Percentiles rank a stretch among this genome's conserved stretches.
Evolutionary conservation across 257 asterid genomes (phyloP).

Genomic region (Gentiana macrophylla): DNA sequence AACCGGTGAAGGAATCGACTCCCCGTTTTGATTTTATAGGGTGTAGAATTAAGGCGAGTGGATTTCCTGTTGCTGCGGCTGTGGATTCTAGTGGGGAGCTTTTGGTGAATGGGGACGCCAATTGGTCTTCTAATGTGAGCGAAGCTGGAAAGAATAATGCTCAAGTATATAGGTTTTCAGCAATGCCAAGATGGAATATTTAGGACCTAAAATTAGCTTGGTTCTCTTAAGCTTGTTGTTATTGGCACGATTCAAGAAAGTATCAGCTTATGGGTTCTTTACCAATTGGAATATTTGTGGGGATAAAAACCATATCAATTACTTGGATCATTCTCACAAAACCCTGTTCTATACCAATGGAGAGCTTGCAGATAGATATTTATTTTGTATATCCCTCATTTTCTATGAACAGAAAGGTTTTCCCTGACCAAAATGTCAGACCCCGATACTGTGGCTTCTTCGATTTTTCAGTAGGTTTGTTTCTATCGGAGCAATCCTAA

Average conservation of each 20-base stretch:
- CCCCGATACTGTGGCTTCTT: slow-evolving; percentile 30
- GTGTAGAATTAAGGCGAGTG: no score
- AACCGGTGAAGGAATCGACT: no score
- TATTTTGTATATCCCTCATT: slow-evolving; percentile 50
- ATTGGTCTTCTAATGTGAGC: no score
- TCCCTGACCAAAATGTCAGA: slow-evolving; percentile 17
- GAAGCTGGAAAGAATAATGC: no score
- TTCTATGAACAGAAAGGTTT: slow-evolving; percentile 26
- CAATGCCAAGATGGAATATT: slow-evolving; percentile 29
- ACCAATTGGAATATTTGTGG: slow-evolving; percentile 41
- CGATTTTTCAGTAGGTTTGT: slow-evolving; percentile 31
- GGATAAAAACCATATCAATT: slow-evolving; percentile 24
- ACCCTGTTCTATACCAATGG: slow-evolving; percentile 50
- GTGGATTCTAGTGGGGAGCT: no score
- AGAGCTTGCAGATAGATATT: slow-evolving; percentile 38
- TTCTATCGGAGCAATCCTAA: background rate
- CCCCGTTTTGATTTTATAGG: no score
- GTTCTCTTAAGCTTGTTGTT: slow-evolving; percentile 25
- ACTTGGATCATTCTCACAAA: slow-evolving; percentile 25
- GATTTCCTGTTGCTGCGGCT: no score
- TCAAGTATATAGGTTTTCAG: slow-evolving; percentile 9
- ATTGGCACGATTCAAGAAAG: slow-evolving; percentile 29
- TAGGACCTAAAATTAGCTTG: slow-evolving; percentile 30
- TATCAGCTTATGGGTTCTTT: slow-evolving; percentile 35
- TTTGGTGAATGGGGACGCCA: no score